phyloP scores from a whole-genome alignment of 768 basidiomycete genomes.

The Asterophora lycoperdoides region DNA sequence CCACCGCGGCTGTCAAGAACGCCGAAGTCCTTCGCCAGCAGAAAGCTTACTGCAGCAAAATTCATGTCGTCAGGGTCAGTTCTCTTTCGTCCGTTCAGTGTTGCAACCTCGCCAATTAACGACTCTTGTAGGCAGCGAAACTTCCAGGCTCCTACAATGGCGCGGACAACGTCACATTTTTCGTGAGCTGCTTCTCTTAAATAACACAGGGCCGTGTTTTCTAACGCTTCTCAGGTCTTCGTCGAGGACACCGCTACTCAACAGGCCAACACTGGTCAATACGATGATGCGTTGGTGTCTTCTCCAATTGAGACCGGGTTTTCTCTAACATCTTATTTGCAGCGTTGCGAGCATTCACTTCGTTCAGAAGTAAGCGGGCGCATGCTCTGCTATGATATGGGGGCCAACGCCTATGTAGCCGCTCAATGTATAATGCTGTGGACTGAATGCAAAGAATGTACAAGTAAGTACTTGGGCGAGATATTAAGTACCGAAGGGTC shows the following conservation, averaged over 20 bases:
- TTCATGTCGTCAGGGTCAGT: conserved; percentile 8
- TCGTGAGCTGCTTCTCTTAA: not conserved
- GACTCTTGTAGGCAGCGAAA: conserved; percentile 2
- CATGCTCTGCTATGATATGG: not conserved
- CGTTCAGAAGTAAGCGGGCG: conserved; percentile 2
- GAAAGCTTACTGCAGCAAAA: conserved; percentile 2
- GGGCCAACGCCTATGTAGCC: not conserved
- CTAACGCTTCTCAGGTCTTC: conserved; percentile 6
- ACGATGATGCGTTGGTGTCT: conserved; percentile 9
- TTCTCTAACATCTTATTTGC: not conserved
- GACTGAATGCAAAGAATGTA: not conserved
- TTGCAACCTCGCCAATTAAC: not conserved
- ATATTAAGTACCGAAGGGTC: too few species aligned
- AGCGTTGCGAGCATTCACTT: conserved; percentile 10
- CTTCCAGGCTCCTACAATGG: conserved; percentile 1
- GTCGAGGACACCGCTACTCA: conserved; percentile 9
- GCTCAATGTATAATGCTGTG: not conserved
- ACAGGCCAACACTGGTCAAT: conserved; percentile 6
- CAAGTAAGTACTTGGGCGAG: too few species aligned
- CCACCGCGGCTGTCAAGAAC: not conserved
- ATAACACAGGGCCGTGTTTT: not conserved
- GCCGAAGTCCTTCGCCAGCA: conserved; percentile 1
- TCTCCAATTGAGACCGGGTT: not conserved
- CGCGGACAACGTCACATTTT: conserved; percentile 5
- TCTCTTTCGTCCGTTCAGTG: not conserved